phyloP scores from a whole-genome alignment of 75 land plant genomes.

The Pinus taeda region DNA sequence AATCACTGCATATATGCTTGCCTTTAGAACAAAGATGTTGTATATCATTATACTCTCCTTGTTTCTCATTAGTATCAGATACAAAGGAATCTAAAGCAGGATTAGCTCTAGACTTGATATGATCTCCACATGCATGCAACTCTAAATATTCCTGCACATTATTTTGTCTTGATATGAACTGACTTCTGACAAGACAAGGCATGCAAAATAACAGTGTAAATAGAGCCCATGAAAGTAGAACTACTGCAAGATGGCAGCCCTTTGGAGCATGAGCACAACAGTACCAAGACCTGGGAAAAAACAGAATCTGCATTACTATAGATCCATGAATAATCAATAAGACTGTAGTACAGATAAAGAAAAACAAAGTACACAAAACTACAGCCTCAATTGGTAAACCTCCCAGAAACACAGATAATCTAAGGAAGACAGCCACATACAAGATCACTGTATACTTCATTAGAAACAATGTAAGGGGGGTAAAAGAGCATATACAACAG shows the following conservation, averaged over 20 bases:
- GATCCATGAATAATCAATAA: too few relatives aligned
- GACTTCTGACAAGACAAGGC: conserved; percentile 12
- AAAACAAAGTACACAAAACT: too few relatives aligned
- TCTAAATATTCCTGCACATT: not conserved
- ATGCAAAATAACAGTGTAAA: conserved; percentile 7
- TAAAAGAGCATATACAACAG: too few relatives aligned
- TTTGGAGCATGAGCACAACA: conserved; percentile 11
- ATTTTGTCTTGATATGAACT: not conserved
- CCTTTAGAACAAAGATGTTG: not conserved
- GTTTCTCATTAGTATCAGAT: not conserved
- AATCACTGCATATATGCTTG: not conserved
- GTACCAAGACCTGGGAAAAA: not conserved
- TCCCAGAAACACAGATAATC: too few relatives aligned
- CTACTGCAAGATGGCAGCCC: conserved; percentile 7
- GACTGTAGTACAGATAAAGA: too few relatives aligned
- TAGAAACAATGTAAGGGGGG: too few relatives aligned
- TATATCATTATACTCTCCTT: not conserved
- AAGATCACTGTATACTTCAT: too few relatives aligned
- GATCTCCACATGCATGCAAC: conserved; percentile 8
- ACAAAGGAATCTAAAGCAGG: not conserved
- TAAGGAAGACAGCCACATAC: too few relatives aligned
- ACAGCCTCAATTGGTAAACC: too few relatives aligned
- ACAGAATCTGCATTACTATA: not conserved
- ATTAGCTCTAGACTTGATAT: not conserved
- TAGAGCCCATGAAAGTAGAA: conserved; percentile 12